These are phyloP conservation scores for Talaromyces stipitatus DNA, from an alignment of 495 filamentous ascomycete genomes.

Conservation along the genomic window DNA sequence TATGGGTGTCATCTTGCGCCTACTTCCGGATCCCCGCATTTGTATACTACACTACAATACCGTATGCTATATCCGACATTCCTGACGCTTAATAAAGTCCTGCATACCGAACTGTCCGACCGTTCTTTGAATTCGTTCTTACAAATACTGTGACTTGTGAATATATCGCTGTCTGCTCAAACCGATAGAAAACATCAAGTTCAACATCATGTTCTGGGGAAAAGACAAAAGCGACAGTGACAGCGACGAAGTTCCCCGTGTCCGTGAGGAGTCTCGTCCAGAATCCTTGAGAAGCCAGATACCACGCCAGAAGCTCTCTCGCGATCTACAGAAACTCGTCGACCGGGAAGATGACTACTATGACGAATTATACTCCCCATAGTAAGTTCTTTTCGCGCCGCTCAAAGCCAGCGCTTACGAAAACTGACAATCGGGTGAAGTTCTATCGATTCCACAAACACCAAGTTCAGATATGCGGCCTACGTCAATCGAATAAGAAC, in stretches of 20 bases:
- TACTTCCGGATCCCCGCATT: not conserved
- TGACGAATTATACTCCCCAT: conserved; percentile 69
- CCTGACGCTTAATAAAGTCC: not conserved
- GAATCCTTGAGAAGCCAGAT: conserved; percentile 42
- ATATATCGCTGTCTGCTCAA: not conserved
- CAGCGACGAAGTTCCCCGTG: conserved; percentile 5
- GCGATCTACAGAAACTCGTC: conserved; percentile 61
- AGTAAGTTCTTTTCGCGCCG: conserved; percentile 49
- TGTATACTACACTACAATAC: not conserved
- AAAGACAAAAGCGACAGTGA: conserved; percentile 7
- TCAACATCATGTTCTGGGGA: conserved; percentile 29
- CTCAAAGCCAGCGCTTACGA: not conserved
- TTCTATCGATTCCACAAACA: conserved; percentile 73
- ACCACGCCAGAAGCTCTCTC: conserved; percentile 55
- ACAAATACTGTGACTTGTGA: not conserved
- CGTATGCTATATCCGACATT: not conserved
- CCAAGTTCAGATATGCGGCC: conserved; percentile 81
- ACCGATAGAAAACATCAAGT: not conserved
- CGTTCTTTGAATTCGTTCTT: not conserved
- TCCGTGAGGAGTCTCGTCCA: conserved; percentile 24
- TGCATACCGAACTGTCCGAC: not conserved
- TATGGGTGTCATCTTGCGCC: not conserved
- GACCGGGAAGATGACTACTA: conserved; percentile 74
- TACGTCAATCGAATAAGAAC: conserved; percentile 84
- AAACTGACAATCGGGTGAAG: conserved; percentile 36